phyloP scores from a whole-genome alignment of 2,329 filamentous ascomycete species.

The Penicillium sp. region DNA sequence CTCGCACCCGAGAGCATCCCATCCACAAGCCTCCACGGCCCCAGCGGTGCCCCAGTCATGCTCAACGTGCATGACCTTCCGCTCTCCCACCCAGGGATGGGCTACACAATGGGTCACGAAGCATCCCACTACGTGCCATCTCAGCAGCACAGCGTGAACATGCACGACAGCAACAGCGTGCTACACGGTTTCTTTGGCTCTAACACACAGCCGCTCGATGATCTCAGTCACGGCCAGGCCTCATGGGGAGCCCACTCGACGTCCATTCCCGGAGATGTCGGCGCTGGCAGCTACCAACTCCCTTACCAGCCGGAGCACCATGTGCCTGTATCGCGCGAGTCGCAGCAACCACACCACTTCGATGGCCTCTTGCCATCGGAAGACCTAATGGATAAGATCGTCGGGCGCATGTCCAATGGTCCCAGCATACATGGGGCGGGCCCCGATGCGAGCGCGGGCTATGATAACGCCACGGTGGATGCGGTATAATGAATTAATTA shows the following conservation, averaged over 20 bases:
- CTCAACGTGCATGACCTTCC: constrained; percentile 32
- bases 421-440: constrained; percentile 29
- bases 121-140: constrained; percentile 28
- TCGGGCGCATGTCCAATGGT: constrained; percentile 29
- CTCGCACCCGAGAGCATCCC: constrained; percentile 28
- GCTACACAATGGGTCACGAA: constrained; percentile 28
- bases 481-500: constrained; percentile 20
- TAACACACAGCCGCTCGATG: constrained; percentile 28
- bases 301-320: constrained; percentile 28
- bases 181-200: constrained; percentile 29
- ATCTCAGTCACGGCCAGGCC: constrained; percentile 25
- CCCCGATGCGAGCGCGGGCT: constrained; percentile 25
- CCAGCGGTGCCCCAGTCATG: constrained; percentile 26
- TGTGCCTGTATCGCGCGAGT: constrained; percentile 26
- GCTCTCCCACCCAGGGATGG: constrained; percentile 26
- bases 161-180: constrained; percentile 29
- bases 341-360: constrained; percentile 26
- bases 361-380: constrained; percentile 30
- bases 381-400: constrained; percentile 33
- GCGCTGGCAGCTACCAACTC: constrained; percentile 25
- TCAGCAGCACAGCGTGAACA: constrained; percentile 23
- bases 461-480: constrained; percentile 29
- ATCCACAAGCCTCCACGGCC: constrained; percentile 22
- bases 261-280: constrained; percentile 27
- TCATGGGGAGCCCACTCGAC: constrained; percentile 27